Percentiles rank a stretch among this genome's conserved stretches.
Evolutionary conservation across 176 grass and related monocot species (phyloP).

Genomic region (Rhynchospora pubera): DNA sequence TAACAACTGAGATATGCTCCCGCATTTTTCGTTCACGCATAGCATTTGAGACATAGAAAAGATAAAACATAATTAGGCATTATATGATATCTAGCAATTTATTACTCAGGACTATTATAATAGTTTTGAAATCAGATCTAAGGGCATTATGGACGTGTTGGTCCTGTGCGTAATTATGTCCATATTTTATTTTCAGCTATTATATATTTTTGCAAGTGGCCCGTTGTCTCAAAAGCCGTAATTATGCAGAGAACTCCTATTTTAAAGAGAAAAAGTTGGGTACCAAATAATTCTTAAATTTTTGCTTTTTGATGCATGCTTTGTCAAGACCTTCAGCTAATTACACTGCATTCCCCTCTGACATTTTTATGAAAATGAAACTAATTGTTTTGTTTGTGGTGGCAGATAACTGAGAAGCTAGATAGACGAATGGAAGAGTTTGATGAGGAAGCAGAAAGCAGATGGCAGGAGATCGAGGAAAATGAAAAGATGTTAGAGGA

Average conservation of each 20-base stretch:
- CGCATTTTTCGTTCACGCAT: no score
- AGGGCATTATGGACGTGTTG: no score
- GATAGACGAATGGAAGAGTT: constrained; percentile 69
- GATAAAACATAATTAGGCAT: no score
- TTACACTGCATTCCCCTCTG: not conserved
- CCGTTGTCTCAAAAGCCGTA: not conserved
- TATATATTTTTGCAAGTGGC: not conserved
- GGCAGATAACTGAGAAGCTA: constrained; percentile 74
- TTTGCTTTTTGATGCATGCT: not conserved
- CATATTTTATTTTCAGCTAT: not conserved
- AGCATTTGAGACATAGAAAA: no score
- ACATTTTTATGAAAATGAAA: constrained; percentile 8
- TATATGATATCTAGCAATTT: no score
- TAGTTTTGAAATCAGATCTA: no score
- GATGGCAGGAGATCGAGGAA: constrained; percentile 74
- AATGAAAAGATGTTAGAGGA: constrained; percentile 77
- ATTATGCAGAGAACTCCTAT: not conserved
- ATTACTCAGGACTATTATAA: no score
- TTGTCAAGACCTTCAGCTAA: not conserved
- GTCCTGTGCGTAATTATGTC: not conserved
- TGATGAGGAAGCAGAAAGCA: constrained; percentile 57
- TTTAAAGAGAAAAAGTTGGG: not conserved
- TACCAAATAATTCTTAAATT: not conserved
- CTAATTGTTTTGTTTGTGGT: constrained; percentile 17
- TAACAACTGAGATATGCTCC: no score